Evolutionary conservation across 192 early-diverging fungal species (phyloP).

Genomic region (Blastocladiella britannica): DNA sequence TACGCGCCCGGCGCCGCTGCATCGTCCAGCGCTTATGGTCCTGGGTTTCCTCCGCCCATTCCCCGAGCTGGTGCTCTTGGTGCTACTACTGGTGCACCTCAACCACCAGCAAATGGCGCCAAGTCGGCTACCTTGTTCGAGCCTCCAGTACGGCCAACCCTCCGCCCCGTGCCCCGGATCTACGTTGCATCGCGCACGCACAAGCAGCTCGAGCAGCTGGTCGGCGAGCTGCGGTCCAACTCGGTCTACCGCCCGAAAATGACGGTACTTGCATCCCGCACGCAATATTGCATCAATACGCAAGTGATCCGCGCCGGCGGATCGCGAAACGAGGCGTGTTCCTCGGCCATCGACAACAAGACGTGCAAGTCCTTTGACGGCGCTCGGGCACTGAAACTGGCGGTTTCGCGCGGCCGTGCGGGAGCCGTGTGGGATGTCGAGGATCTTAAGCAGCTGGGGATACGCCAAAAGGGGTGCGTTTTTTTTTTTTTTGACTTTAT

Average conservation of each 20-base stretch:
- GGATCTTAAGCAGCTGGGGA: slow-evolving; percentile 23
- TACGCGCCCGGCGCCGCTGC: slow-evolving; percentile 7
- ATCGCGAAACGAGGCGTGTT: slow-evolving; percentile 29
- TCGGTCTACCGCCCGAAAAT: slow-evolving; percentile 25
- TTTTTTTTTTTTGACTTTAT: no score
- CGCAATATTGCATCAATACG: not conserved
- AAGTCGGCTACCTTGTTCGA: not conserved
- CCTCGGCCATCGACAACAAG: slow-evolving; percentile 16
- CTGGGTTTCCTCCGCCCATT: not conserved
- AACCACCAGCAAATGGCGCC: no score
- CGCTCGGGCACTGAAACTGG: not conserved
- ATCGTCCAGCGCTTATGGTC: slow-evolving; percentile 2
- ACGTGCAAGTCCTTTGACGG: not conserved
- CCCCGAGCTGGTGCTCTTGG: no score
- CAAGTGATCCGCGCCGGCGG: slow-evolving; percentile 22
- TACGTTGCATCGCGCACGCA: slow-evolving; percentile 36
- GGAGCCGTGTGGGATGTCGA: slow-evolving; percentile 36
- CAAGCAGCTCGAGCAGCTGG: slow-evolving; percentile 32
- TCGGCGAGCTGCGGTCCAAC: slow-evolving; percentile 28
- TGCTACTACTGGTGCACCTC: no score
- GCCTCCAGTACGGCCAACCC: not conserved
- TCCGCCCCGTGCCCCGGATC: slow-evolving; percentile 8
- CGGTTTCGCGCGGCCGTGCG: slow-evolving; percentile 7
- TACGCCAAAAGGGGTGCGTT: slow-evolving; percentile 7
- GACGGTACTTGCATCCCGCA: not conserved